phyloP scores from a whole-genome alignment of 441 rosid genomes.

The Adansonia madagascariensis region DNA sequence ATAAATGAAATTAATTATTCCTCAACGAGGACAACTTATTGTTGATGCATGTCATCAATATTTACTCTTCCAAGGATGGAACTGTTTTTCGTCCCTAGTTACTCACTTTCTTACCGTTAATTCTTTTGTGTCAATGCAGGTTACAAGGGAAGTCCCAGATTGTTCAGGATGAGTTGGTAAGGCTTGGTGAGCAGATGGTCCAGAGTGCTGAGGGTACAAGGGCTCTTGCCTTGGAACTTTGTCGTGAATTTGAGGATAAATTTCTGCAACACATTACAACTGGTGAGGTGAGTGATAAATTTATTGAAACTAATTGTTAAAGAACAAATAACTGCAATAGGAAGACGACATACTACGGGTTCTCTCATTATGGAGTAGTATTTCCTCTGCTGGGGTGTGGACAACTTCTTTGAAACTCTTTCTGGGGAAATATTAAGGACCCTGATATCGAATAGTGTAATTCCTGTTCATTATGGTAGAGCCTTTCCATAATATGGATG shows the following conservation, averaged over 20 bases:
- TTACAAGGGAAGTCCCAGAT: constrained; percentile 79
- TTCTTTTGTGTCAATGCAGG: constrained; percentile 37
- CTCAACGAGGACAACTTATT: background rate
- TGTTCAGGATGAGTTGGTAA: constrained; percentile 70
- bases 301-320: background rate
- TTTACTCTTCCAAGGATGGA: background rate
- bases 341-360: background rate
- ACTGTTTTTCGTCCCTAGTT: background rate
- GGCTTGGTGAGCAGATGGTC: constrained; percentile 76
- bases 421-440: constrained; percentile 10
- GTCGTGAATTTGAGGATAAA: constrained; percentile 80
- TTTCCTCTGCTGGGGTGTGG: background rate
- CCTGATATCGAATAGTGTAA: background rate
- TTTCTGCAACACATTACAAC: constrained; percentile 72
- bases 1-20: constrained; percentile 1
- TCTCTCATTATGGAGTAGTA: background rate
- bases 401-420: background rate
- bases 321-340: background rate
- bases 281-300: constrained; percentile 62
- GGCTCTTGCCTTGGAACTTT: constrained; percentile 72
- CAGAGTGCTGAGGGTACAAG: constrained; percentile 74
- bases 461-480: background rate
- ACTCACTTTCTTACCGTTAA: constrained; percentile 11
- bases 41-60: background rate
- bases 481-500: background rate